A percentile compares a stretch with the other conserved stretches of the same genome.
Evolutionary conservation across 345 rosid species (phyloP).

Genomic region (Salix dunnii): DNA sequence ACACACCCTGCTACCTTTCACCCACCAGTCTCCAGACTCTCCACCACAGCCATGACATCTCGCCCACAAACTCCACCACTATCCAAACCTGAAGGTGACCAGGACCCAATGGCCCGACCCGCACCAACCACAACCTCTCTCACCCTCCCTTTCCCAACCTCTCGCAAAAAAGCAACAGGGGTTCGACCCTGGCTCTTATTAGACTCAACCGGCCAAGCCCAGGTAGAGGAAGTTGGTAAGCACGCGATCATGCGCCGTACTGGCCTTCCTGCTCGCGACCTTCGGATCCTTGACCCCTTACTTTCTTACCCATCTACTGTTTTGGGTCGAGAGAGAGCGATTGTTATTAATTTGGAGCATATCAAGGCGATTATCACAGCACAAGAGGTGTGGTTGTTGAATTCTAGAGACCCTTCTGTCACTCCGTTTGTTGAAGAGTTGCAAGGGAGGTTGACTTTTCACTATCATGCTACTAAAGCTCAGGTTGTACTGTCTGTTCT

Average conservation of each 20-base stretch:
- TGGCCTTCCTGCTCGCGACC: slow-evolving; percentile 85
- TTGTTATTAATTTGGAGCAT: slow-evolving; percentile 88
- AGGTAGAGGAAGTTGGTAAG: slow-evolving; percentile 64
- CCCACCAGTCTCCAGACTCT: not conserved
- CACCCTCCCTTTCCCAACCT: not conserved
- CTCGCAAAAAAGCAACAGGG: slow-evolving; percentile 62
- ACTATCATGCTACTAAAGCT: slow-evolving; percentile 57
- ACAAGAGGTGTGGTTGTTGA: slow-evolving; percentile 74
- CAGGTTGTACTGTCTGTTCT: slow-evolving; percentile 41
- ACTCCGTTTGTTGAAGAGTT: slow-evolving; percentile 72
- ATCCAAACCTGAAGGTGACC: slow-evolving; percentile 14
- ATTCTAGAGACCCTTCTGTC: slow-evolving; percentile 79
- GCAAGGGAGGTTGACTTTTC: slow-evolving; percentile 53
- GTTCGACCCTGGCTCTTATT: slow-evolving; percentile 70
- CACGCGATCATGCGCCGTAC: slow-evolving; percentile 91
- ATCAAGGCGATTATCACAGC: slow-evolving; percentile 91
- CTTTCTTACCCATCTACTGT: slow-evolving; percentile 87
- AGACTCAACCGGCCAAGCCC: slow-evolving; percentile 51
- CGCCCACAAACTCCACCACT: not conserved
- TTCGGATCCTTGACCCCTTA: slow-evolving; percentile 83
- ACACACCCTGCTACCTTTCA: not conserved
- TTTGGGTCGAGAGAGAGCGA: slow-evolving; percentile 83
- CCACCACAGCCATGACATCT: slow-evolving; percentile 12
- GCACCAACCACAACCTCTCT: not conserved
- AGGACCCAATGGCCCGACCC: slow-evolving; percentile 13